Base-by-base conservation (phyloP, 441 rosid species). In the Hura crepitans region DNA sequence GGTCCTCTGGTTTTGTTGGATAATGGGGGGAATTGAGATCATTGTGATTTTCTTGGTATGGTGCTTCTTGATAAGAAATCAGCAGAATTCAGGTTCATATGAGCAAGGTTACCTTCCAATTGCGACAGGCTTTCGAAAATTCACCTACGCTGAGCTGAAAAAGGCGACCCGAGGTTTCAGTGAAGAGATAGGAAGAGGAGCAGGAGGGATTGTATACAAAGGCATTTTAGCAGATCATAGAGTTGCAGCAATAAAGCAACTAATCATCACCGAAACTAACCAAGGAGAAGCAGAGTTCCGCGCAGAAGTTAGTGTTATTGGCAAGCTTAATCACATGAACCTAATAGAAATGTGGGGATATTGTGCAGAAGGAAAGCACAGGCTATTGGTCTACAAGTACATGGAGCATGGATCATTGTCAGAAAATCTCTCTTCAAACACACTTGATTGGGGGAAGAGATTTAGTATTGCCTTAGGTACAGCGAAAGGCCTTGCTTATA, bases 291-390 rank as follows among this genome's bases (percentile, higher is more conserved):
- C 68, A 0, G 83, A 81, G 15, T 84, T 79, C 56, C 69, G 61
- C 0, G 79, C 82, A 23, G 82, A 82, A 75, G 75, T 71, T 3
- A 77, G 76, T 45, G 67, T 73, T 2, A 57, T 78, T 3, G 79
- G 80, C 28, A 75, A 68, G 69, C 80, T 83, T 25, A 79, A 83
- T 46, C 84, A 83, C 72, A 79, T 75, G 75, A 81, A 77, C 71
- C 62, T 83, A 70, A 81, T 79, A 5, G 76, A 67, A 11, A 66
- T 83, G 77, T 66, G 83, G 80, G 85, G 85, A 5, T 80, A 82
- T 11, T 82, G 82, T 22, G 83, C 78, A 0, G 67, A 83, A 31
- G 79, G 80, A 27, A 75, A 72, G 20, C 78, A 75, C 37, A 75
- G 66, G 60, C 74, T 77, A 62, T 8, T 77, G 49, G 80, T 75